Evolutionary conservation across 75 land plant species (phyloP).

Genomic region (Larix kaempferi): DNA sequence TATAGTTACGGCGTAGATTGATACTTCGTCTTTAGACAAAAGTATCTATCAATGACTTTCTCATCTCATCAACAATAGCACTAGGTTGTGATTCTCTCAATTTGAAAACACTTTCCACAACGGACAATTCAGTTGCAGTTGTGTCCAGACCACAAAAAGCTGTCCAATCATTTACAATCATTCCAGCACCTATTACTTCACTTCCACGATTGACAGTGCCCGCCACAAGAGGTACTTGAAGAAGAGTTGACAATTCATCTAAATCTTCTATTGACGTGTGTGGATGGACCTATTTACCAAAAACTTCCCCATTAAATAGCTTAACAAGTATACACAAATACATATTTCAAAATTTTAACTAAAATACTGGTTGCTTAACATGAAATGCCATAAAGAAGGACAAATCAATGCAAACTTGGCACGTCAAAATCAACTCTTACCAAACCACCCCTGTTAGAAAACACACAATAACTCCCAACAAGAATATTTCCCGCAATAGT

Average conservation of each 20-base stretch:
- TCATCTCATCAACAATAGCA: conserved; percentile 89
- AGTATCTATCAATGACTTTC: conserved; percentile 89
- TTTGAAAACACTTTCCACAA: conserved; percentile 91
- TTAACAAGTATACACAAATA: too few species aligned
- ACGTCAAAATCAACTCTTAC: conserved; percentile 29
- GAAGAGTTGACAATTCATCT: conserved; percentile 90
- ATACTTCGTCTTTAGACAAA: too few species aligned
- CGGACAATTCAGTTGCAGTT: conserved; percentile 94
- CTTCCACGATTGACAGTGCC: conserved; percentile 98
- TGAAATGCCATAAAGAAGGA: too few species aligned
- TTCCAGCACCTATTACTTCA: conserved; percentile 86
- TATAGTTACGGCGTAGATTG: too few species aligned
- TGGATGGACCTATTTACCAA: conserved; percentile 73
- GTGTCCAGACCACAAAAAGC: conserved; percentile 98
- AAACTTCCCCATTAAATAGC: too few species aligned
- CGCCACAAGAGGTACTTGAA: conserved; percentile 95
- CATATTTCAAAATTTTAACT: too few species aligned
- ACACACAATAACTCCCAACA: conserved; percentile 84
- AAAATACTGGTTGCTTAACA: too few species aligned
- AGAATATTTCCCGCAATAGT: conserved; percentile 95
- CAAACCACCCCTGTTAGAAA: conserved; percentile 90
- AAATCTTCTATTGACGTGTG: conserved; percentile 93
- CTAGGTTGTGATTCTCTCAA: conserved; percentile 88
- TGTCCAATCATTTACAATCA: conserved; percentile 97
- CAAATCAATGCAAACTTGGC: too few species aligned